Evolutionary conservation across 495 filamentous ascomycete genomes (phyloP), one percentile per base, ranked within the genome.

Genomic region (Penicillium paxilli): DNA sequence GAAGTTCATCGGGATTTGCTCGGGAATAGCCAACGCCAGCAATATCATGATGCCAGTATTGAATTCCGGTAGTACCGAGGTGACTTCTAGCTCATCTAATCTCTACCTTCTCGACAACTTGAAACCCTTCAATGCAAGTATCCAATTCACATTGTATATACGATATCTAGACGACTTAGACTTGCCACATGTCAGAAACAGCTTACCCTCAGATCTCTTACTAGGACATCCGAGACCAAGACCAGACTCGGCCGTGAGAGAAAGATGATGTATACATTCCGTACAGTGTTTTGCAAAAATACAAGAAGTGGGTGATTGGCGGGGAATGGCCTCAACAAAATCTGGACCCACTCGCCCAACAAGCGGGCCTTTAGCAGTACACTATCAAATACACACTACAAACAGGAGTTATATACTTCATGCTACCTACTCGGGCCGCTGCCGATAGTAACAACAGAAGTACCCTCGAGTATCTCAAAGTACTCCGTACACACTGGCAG

Each of bases 281-380:
- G 5, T 32, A 32, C 30, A 24, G 24, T 8, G 55, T 54, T 59
- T 54, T 54, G 51, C 51, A 55, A 57, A 62, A 41, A 49, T n/a
- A 30, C 11, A 32, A 38, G 28, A 55, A 12, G 37, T 37, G 54
- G 58, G 50, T 49, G 52, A 59, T 59, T 54, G 51, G 55, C 44
- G 54, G 47, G 54, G 44, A 35, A 24, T 24, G 40, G 37, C 47
- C 59, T 62, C 59, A 62, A 62, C 59, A 62, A 62, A 62, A 60
- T n/a, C 32, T 53, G 22, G 25, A 42, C 59, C 56, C 42, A 26
- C 52, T 28, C 58, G 58, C 58, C 59, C 59, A 62, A 62, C 59
- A 62, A 58, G 41, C 49, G 19, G 47, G 30, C 16, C 33, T 19
- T 14, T n/a, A n/a, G 30, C 30, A n/a, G 30, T n/a, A n/a, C n/a